Conservation (phyloP, 1,284 basidiomycete species). For the Cryptococcus sp. region DNA sequence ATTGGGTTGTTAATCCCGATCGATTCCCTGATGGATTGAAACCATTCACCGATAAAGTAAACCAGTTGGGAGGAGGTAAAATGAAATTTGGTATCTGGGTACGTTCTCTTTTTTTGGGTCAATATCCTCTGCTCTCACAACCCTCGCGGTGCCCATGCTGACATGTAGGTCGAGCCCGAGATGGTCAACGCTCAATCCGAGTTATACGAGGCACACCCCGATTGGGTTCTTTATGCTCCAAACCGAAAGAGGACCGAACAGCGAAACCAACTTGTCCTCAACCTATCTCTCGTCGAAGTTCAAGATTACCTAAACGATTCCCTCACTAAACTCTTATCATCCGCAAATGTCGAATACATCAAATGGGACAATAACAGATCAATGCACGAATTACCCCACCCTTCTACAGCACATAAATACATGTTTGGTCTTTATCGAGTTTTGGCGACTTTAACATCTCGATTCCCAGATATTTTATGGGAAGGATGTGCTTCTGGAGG, state of each 20-base stretch:
- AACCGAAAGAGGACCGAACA: conserved; percentile 17
- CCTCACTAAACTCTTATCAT: conserved; percentile 16
- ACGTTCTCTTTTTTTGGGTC: background rate
- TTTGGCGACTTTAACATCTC: conserved; percentile 18
- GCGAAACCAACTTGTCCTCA: conserved; percentile 33
- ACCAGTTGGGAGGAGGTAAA: background rate
- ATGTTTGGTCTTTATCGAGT: conserved; percentile 36
- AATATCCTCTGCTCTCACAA: too few species aligned
- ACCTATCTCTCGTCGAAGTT: conserved; percentile 21
- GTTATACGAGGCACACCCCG: conserved; percentile 32
- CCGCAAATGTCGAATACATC: conserved; percentile 28
- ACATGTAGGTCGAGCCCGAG: conserved; percentile 27
- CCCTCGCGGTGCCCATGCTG: background rate
- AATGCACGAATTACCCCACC: conserved; percentile 32
- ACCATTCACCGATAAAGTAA: conserved; percentile 16
- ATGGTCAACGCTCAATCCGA: conserved; percentile 35
- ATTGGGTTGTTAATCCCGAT: conserved; percentile 29
- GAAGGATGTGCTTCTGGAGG: conserved; percentile 39
- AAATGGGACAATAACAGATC: conserved; percentile 40
- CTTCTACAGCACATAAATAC: conserved; percentile 23
- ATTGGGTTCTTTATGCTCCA: conserved; percentile 29
- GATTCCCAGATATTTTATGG: conserved; percentile 30
- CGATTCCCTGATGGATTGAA: conserved; percentile 27
- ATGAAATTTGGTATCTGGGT: conserved; percentile 35
- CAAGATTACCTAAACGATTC: conserved; percentile 32